phyloP scores from a whole-genome alignment of 1,284 basidiomycete genomes.

The Uromyces viciae-fabae region DNA sequence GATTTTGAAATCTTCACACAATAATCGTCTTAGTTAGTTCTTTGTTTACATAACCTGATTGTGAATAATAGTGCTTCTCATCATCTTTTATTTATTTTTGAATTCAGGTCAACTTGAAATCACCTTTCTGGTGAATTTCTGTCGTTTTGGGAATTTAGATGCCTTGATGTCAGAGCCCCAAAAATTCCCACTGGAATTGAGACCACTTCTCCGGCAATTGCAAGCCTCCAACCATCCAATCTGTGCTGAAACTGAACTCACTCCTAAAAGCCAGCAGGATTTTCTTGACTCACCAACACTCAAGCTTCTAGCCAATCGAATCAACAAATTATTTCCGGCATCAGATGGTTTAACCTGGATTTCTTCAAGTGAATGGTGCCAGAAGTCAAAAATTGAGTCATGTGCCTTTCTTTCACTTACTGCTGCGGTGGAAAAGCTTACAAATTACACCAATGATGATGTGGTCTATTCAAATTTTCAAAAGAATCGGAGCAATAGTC shows the following conservation, averaged over 20 bases:
- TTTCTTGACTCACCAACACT: neutral
- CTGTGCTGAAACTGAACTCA: neutral
- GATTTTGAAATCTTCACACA: constrained; percentile 8
- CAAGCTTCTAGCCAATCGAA: neutral
- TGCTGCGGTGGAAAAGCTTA: neutral
- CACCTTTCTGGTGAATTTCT: constrained; percentile 7
- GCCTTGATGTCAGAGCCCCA: neutral
- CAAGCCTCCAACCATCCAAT: neutral
- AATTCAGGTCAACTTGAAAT: constrained; percentile 15
- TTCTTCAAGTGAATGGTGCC: neutral
- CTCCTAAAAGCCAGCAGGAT: neutral
- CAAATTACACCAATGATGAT: neutral
- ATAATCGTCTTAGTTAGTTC: constrained; percentile 15
- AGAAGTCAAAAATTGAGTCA: neutral
- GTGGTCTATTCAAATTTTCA: neutral
- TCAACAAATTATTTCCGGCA: neutral
- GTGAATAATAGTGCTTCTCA: neutral
- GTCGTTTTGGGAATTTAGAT: neutral
- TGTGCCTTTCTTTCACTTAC: neutral
- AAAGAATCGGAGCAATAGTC: neutral
- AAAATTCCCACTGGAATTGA: neutral
- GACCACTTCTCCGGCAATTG: neutral
- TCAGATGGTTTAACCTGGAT: neutral
- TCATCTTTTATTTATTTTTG: too few relatives aligned
- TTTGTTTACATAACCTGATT: neutral